Percentiles rank a stretch among this genome's conserved stretches.
Conservation (phyloP, 2,329 filamentous ascomycete species). For the Malbranchea cinnamomea region DNA sequence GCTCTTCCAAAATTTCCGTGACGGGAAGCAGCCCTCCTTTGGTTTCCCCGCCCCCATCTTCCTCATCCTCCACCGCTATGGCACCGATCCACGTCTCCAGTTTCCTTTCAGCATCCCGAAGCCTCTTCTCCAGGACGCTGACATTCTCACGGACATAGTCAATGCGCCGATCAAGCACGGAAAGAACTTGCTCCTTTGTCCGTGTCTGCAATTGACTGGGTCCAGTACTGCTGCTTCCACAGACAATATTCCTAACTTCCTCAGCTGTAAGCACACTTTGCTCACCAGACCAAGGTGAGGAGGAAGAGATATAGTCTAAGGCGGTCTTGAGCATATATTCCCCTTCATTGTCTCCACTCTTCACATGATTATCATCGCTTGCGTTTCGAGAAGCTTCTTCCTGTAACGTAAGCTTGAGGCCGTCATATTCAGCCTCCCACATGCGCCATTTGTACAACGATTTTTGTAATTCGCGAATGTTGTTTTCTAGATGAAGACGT, state of each 20-base stretch:
- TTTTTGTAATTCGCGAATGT: conserved; percentile 56
- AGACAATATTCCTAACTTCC: conserved; percentile 42
- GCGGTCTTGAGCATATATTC: conserved; percentile 39
- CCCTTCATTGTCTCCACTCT: no score
- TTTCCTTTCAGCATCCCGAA: conserved; percentile 54
- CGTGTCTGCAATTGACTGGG: conserved; percentile 27
- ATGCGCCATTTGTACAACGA: conserved; percentile 77
- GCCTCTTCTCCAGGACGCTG: conserved; percentile 54
- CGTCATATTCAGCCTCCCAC: conserved; percentile 85
- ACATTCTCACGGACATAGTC: conserved; percentile 85
- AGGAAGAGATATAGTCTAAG: conserved; percentile 30
- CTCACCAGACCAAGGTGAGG: no score
- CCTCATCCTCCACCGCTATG: conserved; percentile 43
- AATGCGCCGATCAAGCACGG: conserved; percentile 57
- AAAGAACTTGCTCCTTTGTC: conserved; percentile 47
- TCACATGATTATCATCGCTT: conserved; percentile 34
- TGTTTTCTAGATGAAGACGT: conserved; percentile 58
- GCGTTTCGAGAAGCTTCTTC: conserved; percentile 63
- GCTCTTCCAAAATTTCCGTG: conserved; percentile 79
- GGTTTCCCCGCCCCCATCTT: conserved; percentile 33
- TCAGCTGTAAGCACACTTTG: conserved; percentile 31
- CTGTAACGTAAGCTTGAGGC: no score
- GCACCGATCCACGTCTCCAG: no score
- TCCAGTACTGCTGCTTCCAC: conserved; percentile 17
- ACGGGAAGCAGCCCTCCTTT: conserved; percentile 64